Conservation (phyloP, 352 stramenopile species). For the Halophytophthora polymorphica region DNA sequence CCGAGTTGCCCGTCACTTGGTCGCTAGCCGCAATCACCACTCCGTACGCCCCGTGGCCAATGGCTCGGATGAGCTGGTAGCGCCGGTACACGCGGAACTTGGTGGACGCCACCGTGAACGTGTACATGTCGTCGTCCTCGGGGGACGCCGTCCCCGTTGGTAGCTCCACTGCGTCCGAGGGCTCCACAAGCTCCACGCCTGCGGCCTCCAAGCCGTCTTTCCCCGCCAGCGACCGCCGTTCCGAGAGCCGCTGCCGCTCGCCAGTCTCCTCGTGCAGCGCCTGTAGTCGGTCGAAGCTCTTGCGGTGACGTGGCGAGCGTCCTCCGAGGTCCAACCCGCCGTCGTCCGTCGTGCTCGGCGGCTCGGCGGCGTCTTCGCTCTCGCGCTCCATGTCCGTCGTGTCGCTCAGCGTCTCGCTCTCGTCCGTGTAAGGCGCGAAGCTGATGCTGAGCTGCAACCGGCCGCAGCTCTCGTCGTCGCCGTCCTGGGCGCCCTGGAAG, state of each 20-base stretch:
- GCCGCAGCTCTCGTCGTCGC: constrained; percentile 38
- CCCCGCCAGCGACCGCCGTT: constrained; percentile 23
- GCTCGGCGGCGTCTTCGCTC: constrained; percentile 29
- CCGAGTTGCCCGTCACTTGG: constrained; percentile 76
- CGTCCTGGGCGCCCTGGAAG: constrained; percentile 26
- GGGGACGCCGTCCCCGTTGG: constrained; percentile 12
- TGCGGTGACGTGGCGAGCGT: constrained; percentile 50
- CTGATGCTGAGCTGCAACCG: constrained; percentile 77
- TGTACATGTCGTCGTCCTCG: constrained; percentile 71
- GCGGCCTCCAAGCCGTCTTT: constrained; percentile 5
- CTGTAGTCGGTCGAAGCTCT: constrained; percentile 74
- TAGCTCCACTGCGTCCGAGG: constrained; percentile 6
- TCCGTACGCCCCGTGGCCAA: constrained; percentile 77
- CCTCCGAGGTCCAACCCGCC: constrained; percentile 6
- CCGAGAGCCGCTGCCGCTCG: constrained; percentile 33
- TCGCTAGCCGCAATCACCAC: constrained; percentile 80
- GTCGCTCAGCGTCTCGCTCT: constrained; percentile 29
- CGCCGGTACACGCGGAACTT: constrained; percentile 84
- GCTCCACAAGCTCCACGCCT: constrained; percentile 21
- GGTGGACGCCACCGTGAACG: constrained; percentile 78
- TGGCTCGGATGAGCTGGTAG: constrained; percentile 80
- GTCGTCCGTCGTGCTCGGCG: constrained; percentile 16
- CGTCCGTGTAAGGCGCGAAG: constrained; percentile 64
- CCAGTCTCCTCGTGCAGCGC: constrained; percentile 73
- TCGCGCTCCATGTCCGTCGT: constrained; percentile 1